A percentile compares a stretch with the other conserved stretches of the same genome.
Conservation (phyloP, 192 early-diverging fungal species). For the Rhizoclosmatium sp. region DNA sequence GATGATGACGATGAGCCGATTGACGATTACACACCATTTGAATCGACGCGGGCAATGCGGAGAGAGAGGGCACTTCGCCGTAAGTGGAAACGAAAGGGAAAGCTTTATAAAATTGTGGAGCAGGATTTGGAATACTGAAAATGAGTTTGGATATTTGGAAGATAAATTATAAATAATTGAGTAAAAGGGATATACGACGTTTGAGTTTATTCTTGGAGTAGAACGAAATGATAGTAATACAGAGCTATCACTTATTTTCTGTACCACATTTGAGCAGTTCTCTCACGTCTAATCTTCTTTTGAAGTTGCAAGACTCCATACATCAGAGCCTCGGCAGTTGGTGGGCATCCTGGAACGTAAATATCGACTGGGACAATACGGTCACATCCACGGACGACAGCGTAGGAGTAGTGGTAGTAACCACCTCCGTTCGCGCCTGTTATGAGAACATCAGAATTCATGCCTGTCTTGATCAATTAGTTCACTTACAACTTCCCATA, state of each 20-base stretch:
- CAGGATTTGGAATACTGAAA: conserved; percentile 41
- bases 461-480: neutral
- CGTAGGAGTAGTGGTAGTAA: conserved; percentile 98
- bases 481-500: conserved; percentile 84
- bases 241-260: neutral
- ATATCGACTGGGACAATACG: conserved; percentile 90
- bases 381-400: conserved; percentile 96
- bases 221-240: no score
- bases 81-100: conserved; percentile 52
- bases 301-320: conserved; percentile 98
- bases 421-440: conserved; percentile 90
- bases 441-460: neutral
- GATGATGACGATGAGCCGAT: conserved; percentile 4
- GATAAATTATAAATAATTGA: no score
- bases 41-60: conserved; percentile 16
- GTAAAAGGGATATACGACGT: no score
- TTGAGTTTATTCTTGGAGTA: no score
- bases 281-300: conserved; percentile 93
- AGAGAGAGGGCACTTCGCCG: conserved; percentile 12
- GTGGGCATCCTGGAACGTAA: conserved; percentile 98
- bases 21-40: conserved; percentile 23
- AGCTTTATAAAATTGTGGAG: conserved; percentile 52
- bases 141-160: neutral
- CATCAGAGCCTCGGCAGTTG: conserved; percentile 92
- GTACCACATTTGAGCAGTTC: conserved; percentile 62